A percentile compares a stretch with the other conserved stretches of the same genome.
These are phyloP conservation scores for Xylariaceae sp. DNA, from an alignment of 2,329 filamentous ascomycete genomes.

Conservation along the genomic window DNA sequence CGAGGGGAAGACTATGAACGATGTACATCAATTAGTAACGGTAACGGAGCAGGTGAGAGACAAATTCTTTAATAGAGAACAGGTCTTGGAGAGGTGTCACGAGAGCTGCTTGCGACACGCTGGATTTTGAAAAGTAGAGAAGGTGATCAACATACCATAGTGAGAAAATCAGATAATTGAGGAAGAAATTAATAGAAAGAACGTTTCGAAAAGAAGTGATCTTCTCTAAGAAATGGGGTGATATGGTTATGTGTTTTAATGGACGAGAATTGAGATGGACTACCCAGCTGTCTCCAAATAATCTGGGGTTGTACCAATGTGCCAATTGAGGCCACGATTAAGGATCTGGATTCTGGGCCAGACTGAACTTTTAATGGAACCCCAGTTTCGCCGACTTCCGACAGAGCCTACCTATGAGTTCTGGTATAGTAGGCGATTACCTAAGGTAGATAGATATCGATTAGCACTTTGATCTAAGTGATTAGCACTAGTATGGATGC, in stretches of 20 bases:
- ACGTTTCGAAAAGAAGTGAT: conserved; percentile 1
- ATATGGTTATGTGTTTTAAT: too few species aligned
- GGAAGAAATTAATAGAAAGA: conserved; percentile 1
- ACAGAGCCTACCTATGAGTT: too few species aligned
- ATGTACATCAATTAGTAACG: conserved; percentile 3
- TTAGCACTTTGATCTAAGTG: too few species aligned
- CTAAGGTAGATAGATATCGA: too few species aligned
- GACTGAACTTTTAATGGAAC: conserved; percentile 8
- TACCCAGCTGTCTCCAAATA: conserved; percentile 30
- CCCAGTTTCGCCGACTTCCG: conserved; percentile 19
- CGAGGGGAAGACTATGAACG: conserved; percentile 53
- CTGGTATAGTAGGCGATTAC: too few species aligned
- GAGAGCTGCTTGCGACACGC: conserved; percentile 13
- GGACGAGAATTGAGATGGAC: conserved; percentile 28
- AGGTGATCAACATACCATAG: conserved; percentile 15
- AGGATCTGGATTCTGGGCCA: conserved; percentile 12
- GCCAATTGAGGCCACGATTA: conserved; percentile 38
- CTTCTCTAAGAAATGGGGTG: too few species aligned
- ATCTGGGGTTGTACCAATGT: conserved; percentile 31
- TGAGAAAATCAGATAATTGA: conserved; percentile 2
- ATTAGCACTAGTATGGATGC: too few species aligned
- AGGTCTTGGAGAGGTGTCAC: neutral
- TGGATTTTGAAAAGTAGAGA: neutral
- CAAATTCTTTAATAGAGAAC: too few species aligned
- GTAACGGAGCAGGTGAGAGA: conserved; percentile 2